A percentile compares a stretch with the other conserved stretches of the same genome.
These are phyloP conservation scores for Capsella bursapastoris DNA, from an alignment of 345 rosid species.

Conservation along the genomic window DNA sequence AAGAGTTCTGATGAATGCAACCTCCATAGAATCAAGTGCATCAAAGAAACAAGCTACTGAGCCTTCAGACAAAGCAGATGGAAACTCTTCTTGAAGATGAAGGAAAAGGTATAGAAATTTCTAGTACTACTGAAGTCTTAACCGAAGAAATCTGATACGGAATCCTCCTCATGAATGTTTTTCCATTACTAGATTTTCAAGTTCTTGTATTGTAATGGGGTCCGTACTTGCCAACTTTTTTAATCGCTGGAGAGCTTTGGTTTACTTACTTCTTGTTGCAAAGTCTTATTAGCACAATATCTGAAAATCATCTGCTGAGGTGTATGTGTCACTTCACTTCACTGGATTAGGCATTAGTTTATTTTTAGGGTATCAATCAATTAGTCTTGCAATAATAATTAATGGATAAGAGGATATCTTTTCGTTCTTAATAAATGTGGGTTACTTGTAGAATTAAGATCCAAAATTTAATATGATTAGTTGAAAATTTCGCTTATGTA, in stretches of 20 bases:
- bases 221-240: not conserved
- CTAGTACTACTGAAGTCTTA: not conserved
- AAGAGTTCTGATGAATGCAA: conserved; percentile 59
- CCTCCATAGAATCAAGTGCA: conserved; percentile 58
- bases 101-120: not conserved
- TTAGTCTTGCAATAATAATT: not conserved
- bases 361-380: not conserved
- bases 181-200: not conserved
- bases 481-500: not conserved
- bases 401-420: conserved; percentile 1
- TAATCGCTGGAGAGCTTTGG: not conserved
- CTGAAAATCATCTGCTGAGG: not conserved
- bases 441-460: conserved; percentile 25
- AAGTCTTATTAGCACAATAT: not conserved
- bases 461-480: not conserved
- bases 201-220: conserved; percentile 14
- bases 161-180: conserved; percentile 1
- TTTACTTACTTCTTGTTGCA: not conserved
- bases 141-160: conserved; percentile 3
- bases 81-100: conserved; percentile 34
- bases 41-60: conserved; percentile 62
- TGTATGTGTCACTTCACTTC: conserved; percentile 4
- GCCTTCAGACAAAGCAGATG: conserved; percentile 58
- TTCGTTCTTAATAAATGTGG: not conserved
- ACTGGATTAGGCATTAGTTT: conserved; percentile 12